A percentile compares a stretch with the other conserved stretches of the same genome.
phyloP scores from a whole-genome alignment of 805 yeast genomes.

The Torulaspora maleeae region DNA sequence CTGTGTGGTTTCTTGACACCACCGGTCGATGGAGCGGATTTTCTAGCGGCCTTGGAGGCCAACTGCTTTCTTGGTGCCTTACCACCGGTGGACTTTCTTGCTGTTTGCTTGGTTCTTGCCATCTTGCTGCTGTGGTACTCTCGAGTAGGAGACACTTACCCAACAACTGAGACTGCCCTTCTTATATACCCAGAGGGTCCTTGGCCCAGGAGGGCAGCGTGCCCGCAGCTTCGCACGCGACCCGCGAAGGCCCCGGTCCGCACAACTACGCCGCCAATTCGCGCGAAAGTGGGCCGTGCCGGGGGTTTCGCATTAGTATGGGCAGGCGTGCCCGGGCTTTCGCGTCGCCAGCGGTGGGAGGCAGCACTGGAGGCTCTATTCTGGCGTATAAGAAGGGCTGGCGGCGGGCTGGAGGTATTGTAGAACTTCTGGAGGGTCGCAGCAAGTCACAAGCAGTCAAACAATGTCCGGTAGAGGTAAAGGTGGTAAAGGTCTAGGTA shows the following conservation, averaged over 20 bases:
- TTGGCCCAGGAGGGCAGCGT: constrained; percentile 3
- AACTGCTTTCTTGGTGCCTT: constrained; percentile 93
- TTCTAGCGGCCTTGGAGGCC: constrained; percentile 91
- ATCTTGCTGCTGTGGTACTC: constrained; percentile 35
- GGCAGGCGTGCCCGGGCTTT: constrained; percentile 14
- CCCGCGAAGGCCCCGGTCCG: constrained; percentile 6
- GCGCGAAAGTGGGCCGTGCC: constrained; percentile 5
- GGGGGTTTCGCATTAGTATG: constrained; percentile 9
- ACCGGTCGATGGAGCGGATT: constrained; percentile 86
- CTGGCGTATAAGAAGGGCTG: constrained; percentile 5
- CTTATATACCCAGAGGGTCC: background rate
- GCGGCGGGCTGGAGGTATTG: background rate
- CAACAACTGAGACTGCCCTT: background rate
- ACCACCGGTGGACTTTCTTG: constrained; percentile 94
- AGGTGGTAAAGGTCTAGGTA: constrained; percentile 99
- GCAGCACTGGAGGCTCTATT: background rate
- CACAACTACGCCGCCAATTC: constrained; percentile 1
- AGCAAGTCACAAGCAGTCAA: background rate
- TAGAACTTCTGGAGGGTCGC: background rate
- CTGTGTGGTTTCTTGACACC: constrained; percentile 95
- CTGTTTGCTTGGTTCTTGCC: constrained; percentile 94
- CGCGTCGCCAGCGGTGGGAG: constrained; percentile 7
- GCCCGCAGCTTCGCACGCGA: constrained; percentile 20
- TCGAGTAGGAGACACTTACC: background rate
- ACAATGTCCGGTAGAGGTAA: constrained; percentile 98